Evolutionary conservation across 129 eudicot genomes (phyloP).

Genomic region (Tanacetum coccineum): DNA sequence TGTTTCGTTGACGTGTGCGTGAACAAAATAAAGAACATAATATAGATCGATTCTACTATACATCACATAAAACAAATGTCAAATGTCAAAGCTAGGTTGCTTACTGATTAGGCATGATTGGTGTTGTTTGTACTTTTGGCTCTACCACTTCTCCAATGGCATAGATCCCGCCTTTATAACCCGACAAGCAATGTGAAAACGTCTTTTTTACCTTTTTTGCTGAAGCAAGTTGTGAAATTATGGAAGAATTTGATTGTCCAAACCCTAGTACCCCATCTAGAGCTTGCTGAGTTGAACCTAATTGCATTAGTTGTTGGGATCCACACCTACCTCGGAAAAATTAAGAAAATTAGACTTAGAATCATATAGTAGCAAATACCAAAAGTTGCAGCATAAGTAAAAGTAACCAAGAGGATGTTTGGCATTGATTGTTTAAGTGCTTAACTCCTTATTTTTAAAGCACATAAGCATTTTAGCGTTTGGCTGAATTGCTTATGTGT

Average conservation of each 20-base stretch:
- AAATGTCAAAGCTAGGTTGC: constrained; percentile 1
- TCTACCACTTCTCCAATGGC: constrained; percentile 86
- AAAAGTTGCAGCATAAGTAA: too few species aligned
- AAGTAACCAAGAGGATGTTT: too few species aligned
- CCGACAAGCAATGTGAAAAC: constrained; percentile 86
- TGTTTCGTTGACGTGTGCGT: too few species aligned
- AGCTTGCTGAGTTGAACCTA: constrained; percentile 64
- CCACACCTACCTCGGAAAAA: constrained; percentile 66
- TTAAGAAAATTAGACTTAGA: not conserved
- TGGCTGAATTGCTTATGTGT: too few species aligned
- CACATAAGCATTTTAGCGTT: too few species aligned
- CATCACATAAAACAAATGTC: too few species aligned
- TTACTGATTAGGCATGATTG: constrained; percentile 54
- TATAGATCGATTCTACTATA: not conserved
- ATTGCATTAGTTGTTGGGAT: constrained; percentile 63
- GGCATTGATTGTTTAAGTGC: too few species aligned
- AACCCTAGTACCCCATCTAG: constrained; percentile 90
- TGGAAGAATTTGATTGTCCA: constrained; percentile 76
- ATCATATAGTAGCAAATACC: too few species aligned
- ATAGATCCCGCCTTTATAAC: constrained; percentile 72
- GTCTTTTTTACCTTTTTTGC: constrained; percentile 61
- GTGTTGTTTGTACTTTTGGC: constrained; percentile 72
- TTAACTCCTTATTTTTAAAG: too few species aligned
- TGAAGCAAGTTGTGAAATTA: constrained; percentile 75
- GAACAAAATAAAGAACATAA: not conserved